Base-by-base conservation (phyloP, 495 filamentous ascomycete genomes). In the Friedmanniomyces simplex region DNA sequence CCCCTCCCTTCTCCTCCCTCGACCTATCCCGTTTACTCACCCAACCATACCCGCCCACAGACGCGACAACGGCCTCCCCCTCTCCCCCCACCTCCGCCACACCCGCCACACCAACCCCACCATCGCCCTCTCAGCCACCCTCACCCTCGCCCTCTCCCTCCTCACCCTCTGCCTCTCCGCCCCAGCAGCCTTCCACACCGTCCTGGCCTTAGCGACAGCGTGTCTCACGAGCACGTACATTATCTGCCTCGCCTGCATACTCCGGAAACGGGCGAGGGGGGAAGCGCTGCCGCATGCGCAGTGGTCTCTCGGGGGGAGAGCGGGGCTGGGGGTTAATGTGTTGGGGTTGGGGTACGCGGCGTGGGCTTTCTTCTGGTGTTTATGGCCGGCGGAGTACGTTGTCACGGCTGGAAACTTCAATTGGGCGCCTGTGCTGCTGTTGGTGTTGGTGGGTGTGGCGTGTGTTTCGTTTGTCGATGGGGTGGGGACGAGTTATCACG, bases 161-260 rank as follows among this genome's bases (percentile, higher is more conserved):
- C 63, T 71, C 55, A 59, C 54, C 37, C 49, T 71, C 47, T 65
- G 63, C 20, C 58, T 54, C 36, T 37, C 53, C 24, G 47, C 58
- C 14, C 8, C 8, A 37, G 16, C 16, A 16, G 67, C 65, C 34
- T 61, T 69, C 55, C 58, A 60, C 48, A 52, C 57, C 14, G 54
- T 69, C 11, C 28, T 68, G 1, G 61, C 58, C 12, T 54, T 71
- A 7, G 22, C 47, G 30, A 55, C 53, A 1, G 54, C 39, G 11
- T 64, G 45, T 0, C 37, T 63, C 1, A 54, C 65, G 32, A 20
- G 47, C 1, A 45, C 49, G 22, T 65, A 66, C 45, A 13, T 51
- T 21, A 25, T 66, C 42, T 52, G 52, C 18, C 58, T 66, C 42
- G 54, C 20, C 16, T 58, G 63, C 45, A 41, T 59, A 12, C 2